phyloP scores from a whole-genome alignment of 495 filamentous ascomycete species.

The Letharia lupina region DNA sequence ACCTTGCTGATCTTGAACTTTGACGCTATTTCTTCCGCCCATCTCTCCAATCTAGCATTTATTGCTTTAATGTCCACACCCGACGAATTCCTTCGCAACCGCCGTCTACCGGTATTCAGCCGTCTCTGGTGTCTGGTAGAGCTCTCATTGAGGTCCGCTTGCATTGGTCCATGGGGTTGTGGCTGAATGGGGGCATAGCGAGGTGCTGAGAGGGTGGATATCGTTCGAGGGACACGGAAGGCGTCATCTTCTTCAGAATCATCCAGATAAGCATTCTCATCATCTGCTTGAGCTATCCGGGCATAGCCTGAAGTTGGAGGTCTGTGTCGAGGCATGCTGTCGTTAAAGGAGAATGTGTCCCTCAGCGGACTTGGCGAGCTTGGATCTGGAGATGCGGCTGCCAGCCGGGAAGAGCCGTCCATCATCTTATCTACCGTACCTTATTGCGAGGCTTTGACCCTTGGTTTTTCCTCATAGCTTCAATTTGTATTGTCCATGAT shows the following conservation, averaged over 20 bases:
- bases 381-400: constrained; percentile 9
- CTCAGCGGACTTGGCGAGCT: neutral
- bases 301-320: constrained; percentile 86
- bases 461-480: neutral
- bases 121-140: constrained; percentile 39
- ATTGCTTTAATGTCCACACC: constrained; percentile 98
- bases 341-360: constrained; percentile 10
- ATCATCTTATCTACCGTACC: neutral
- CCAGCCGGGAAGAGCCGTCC: constrained; percentile 13
- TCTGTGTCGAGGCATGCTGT: constrained; percentile 46
- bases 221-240: constrained; percentile 46
- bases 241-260: constrained; percentile 64
- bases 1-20: constrained; percentile 85
- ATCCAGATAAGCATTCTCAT: constrained; percentile 53
- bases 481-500: no score
- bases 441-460: neutral
- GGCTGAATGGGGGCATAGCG: constrained; percentile 60
- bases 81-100: constrained; percentile 66
- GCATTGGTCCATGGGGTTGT: constrained; percentile 40
- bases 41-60: constrained; percentile 89
- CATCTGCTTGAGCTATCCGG: constrained; percentile 83
- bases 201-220: constrained; percentile 48
- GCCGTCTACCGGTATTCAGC: constrained; percentile 41
- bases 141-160: constrained; percentile 35
- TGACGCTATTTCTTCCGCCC: constrained; percentile 96